Percentiles rank a stretch among this genome's conserved stretches.
Evolutionary conservation across 2,329 filamentous ascomycete genomes (phyloP).

Genomic region (Nothophaeocryptopus gaeumannii): DNA sequence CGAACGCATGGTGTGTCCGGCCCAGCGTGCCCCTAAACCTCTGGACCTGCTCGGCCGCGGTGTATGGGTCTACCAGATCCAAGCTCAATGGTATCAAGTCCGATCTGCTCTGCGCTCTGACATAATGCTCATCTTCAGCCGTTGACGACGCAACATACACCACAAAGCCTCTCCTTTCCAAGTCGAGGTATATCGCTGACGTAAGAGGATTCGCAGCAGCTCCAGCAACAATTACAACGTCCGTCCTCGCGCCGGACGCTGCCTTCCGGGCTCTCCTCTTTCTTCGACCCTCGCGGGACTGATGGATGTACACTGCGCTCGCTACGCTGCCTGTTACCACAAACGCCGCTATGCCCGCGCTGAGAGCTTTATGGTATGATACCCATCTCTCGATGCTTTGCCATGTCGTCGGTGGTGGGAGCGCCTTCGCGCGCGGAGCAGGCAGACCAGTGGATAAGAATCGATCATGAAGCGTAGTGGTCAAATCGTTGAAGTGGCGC

Average conservation of each 20-base stretch:
- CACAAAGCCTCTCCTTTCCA: constrained; percentile 88
- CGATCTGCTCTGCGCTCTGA: constrained; percentile 70
- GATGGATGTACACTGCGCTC: constrained; percentile 55
- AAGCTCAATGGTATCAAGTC: constrained; percentile 81
- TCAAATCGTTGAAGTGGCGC: constrained; percentile 73
- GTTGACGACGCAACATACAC: constrained; percentile 86
- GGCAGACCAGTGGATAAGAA: constrained; percentile 64
- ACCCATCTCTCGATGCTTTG: constrained; percentile 70
- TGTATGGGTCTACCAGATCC: constrained; percentile 74
- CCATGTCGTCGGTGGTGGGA: constrained; percentile 43
- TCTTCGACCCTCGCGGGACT: constrained; percentile 57
- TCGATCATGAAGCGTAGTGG: constrained; percentile 67
- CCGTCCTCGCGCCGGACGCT: constrained; percentile 76
- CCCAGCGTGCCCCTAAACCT: constrained; percentile 70
- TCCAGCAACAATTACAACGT: constrained; percentile 87
- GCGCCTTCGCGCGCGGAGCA: constrained; percentile 41
- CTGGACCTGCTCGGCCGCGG: constrained; percentile 65
- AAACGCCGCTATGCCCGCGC: constrained; percentile 67
- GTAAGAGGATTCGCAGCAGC: constrained; percentile 81
- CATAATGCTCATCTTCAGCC: constrained; percentile 77
- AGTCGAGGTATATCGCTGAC: constrained; percentile 75
- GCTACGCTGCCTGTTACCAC: constrained; percentile 58
- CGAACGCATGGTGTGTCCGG: constrained; percentile 70
- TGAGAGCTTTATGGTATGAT: constrained; percentile 67
- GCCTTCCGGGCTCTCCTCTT: constrained; percentile 76